phyloP scores from a whole-genome alignment of 225 moss, liverwort and hornwort species.

The Bryoerythrophyllum caledonicum region DNA sequence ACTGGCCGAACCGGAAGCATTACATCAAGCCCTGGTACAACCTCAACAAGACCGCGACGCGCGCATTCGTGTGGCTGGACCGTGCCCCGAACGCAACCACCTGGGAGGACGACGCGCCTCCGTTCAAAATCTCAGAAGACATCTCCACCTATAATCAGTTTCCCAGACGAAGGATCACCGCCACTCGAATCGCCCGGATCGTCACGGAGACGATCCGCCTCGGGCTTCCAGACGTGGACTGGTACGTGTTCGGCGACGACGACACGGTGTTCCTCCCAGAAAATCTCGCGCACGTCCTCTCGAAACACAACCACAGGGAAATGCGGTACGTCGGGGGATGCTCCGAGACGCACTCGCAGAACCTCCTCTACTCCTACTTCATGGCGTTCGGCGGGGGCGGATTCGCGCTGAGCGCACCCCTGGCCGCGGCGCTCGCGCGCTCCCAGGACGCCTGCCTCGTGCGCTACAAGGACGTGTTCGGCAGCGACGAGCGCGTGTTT shows the following conservation, averaged over 20 bases:
- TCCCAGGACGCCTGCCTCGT: slow-evolving; percentile 36
- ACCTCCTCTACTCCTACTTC: slow-evolving; percentile 22
- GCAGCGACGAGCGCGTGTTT: slow-evolving; percentile 47
- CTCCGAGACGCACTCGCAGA: slow-evolving; percentile 41
- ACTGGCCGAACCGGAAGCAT: slow-evolving; percentile 32
- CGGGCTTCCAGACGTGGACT: slow-evolving; percentile 51
- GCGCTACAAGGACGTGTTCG: slow-evolving; percentile 24
- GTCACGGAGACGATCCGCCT: slow-evolving; percentile 47
- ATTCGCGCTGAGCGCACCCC: slow-evolving; percentile 34
- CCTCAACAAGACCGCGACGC: slow-evolving; percentile 2
- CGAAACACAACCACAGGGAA: slow-evolving; percentile 44
- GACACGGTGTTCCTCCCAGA: slow-evolving; percentile 60
- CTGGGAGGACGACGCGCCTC: slow-evolving; percentile 21
- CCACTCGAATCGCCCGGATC: slow-evolving; percentile 52
- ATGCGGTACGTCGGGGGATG: slow-evolving; percentile 38
- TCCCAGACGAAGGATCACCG: background rate
- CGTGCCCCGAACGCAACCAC: slow-evolving; percentile 20
- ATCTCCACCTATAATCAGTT: slow-evolving; percentile 23
- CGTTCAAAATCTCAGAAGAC: slow-evolving; percentile 27
- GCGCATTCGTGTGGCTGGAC: slow-evolving; percentile 65
- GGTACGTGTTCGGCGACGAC: slow-evolving; percentile 81
- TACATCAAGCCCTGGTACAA: slow-evolving; percentile 63
- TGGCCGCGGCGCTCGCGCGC: slow-evolving; percentile 29
- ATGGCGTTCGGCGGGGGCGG: slow-evolving; percentile 60
- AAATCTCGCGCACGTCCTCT: slow-evolving; percentile 52